Percentiles rank a stretch among this genome's conserved stretches.
These are phyloP conservation scores for Durotheca rogersii DNA, from an alignment of 495 filamentous ascomycete genomes.

Conservation along the genomic window DNA sequence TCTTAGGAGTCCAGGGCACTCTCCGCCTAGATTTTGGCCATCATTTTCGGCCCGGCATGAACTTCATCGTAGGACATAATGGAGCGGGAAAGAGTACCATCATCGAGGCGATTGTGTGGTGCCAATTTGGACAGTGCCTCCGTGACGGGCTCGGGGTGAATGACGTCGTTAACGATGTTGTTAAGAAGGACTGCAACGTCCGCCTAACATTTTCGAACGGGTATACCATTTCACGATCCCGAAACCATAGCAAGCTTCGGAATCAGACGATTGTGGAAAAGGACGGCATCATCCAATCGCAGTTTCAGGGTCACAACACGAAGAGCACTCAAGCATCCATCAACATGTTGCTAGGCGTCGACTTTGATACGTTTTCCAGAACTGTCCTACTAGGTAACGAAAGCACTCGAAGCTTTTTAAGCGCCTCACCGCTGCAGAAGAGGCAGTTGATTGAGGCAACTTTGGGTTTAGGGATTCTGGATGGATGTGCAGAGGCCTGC, in stretches of 20 bases:
- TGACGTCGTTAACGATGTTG: constrained; percentile 38
- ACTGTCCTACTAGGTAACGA: constrained; percentile 36
- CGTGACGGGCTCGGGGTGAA: constrained; percentile 29
- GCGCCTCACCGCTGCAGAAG: constrained; percentile 23
- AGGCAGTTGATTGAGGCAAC: constrained; percentile 34
- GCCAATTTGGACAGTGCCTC: constrained; percentile 37
- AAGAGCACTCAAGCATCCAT: constrained; percentile 32
- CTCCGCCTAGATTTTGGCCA: constrained; percentile 33
- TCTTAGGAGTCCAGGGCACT: constrained; percentile 37
- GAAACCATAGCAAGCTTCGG: constrained; percentile 22
- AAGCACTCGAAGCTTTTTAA: constrained; percentile 38
- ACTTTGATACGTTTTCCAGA: constrained; percentile 37
- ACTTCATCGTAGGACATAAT: constrained; percentile 31
- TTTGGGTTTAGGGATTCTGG: constrained; percentile 32
- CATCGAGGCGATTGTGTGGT: constrained; percentile 40
- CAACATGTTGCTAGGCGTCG: constrained; percentile 34
- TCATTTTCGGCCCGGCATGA: constrained; percentile 31
- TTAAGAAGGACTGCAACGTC: constrained; percentile 30
- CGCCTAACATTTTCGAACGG: constrained; percentile 35
- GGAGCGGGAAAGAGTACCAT: constrained; percentile 37
- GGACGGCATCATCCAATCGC: constrained; percentile 30
- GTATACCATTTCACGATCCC: constrained; percentile 33
- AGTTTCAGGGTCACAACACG: constrained; percentile 29
- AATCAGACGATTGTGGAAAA: constrained; percentile 31
- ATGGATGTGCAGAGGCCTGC: constrained; percentile 27